Evolutionary conservation across 805 yeast genomes (phyloP), one percentile per base, ranked within the genome.

Genomic region (Torulaspora gathmanii): DNA sequence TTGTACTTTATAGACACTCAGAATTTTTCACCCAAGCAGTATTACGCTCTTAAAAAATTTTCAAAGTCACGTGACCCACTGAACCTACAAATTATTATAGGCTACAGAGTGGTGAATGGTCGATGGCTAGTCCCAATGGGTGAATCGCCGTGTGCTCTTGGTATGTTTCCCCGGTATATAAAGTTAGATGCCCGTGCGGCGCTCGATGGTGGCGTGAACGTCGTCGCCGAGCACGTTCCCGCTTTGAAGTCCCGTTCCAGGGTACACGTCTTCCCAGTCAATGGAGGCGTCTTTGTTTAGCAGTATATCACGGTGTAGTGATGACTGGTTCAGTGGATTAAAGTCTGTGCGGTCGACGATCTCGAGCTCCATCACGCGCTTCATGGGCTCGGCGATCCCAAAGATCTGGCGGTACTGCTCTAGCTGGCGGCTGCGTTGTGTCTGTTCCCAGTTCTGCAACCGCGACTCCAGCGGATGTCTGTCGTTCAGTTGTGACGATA

Each of bases 181-280:
- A 36, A 9, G n/a, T 20, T 13, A 75, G 45, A 78, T 70, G 37
- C 81, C 80, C 68, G 83, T 67, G 45, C 71, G 74, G 60, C 69
- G 76, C 65, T 85, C 93, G 74, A 88, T 73, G 56, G 83, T 88
- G 12, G 80, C 60, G 63, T 87, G 95, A 70, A 88, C 77, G 57
- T 82, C 86, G 26, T 53, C 58, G 10, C 61, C 62, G 13, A 57
- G 61, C 62, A 52, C 70, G 73, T 50, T 71, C 61, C 41, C 78
- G 77, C 61, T 52, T 26, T 45, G 40, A 6, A 44, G 36, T 27
- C 53, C 59, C 10, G 61, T 46, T 19, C 76, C 83, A 22, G 73
- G 72, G 64, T 90, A 90, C 16, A 91, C 75, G 58, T 93, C 98
- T 58, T 93, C 98, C 97, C 98, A 91, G 57, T 87, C 96, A 33